Conservation (phyloP, 345 rosid genomes). For the Capsella bursapastoris region DNA sequence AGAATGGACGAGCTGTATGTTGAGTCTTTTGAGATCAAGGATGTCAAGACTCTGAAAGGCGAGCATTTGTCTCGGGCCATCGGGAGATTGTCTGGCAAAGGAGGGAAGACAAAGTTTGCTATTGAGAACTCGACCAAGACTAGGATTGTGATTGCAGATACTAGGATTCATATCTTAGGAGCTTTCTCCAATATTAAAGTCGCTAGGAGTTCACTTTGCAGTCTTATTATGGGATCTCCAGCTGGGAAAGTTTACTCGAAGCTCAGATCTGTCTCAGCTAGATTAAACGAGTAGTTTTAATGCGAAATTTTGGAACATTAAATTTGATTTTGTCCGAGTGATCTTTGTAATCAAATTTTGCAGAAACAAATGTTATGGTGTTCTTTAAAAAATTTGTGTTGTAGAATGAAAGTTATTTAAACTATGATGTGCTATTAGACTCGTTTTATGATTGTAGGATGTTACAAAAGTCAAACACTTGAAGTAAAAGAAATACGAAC, state of each 20-base stretch:
- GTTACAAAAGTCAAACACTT: too few relatives aligned
- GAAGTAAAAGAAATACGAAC: not conserved
- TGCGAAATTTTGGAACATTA: not conserved
- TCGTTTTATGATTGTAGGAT: not conserved
- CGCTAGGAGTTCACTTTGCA: slow-evolving; percentile 19
- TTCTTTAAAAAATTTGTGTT: not conserved
- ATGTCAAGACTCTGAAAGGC: slow-evolving; percentile 16
- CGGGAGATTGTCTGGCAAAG: slow-evolving; percentile 25
- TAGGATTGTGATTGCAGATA: slow-evolving; percentile 21
- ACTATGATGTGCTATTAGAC: not conserved
- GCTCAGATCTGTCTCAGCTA: slow-evolving; percentile 18
- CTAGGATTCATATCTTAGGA: slow-evolving; percentile 29
- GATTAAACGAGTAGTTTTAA: slow-evolving; percentile 20
- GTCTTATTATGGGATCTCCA: slow-evolving; percentile 32
- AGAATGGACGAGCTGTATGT: slow-evolving; percentile 60
- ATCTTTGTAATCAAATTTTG: slow-evolving; percentile 6
- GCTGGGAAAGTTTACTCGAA: slow-evolving; percentile 18
- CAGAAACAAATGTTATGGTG: not conserved
- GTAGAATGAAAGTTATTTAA: not conserved
- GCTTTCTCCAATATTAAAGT: slow-evolving; percentile 28
- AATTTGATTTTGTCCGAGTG: slow-evolving; percentile 43
- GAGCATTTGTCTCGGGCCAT: slow-evolving; percentile 20
- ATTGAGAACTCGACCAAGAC: slow-evolving; percentile 25
- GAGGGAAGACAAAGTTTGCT: slow-evolving; percentile 30
- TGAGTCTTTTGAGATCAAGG: slow-evolving; percentile 26